Conservation (phyloP, 2,329 filamentous ascomycete genomes). For the Rutstroemia sydowiana region DNA sequence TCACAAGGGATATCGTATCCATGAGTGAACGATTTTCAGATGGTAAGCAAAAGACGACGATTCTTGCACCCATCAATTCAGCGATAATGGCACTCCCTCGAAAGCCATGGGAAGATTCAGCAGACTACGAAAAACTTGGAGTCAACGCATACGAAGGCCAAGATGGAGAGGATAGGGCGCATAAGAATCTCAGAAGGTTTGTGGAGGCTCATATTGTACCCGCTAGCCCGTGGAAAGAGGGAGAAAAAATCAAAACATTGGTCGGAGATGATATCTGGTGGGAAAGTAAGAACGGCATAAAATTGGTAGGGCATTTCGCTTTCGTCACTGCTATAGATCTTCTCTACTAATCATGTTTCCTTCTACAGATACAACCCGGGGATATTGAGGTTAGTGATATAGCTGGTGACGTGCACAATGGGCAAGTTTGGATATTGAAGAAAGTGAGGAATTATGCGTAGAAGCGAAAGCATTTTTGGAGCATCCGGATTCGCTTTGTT, state of each 20-base stretch:
- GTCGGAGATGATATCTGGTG: conserved; percentile 72
- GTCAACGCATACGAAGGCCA: conserved; percentile 67
- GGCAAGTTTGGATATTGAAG: conserved; percentile 61
- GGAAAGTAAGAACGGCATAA: conserved; percentile 63
- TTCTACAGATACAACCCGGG: conserved; percentile 67
- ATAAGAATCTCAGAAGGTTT: conserved; percentile 69
- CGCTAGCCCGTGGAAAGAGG: conserved; percentile 66
- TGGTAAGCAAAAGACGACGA: conserved; percentile 62
- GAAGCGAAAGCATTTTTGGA: not conserved
- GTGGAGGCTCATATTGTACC: conserved; percentile 80
- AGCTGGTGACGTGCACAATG: conserved; percentile 73
- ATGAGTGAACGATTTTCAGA: conserved; percentile 64
- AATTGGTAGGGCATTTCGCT: conserved; percentile 45
- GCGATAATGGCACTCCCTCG: conserved; percentile 69
- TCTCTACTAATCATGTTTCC: not conserved
- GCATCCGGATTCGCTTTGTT: not conserved
- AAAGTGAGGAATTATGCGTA: conserved; percentile 38
- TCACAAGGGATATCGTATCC: conserved; percentile 68
- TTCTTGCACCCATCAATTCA: conserved; percentile 80
- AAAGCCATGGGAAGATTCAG: conserved; percentile 78
- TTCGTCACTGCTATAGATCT: not conserved
- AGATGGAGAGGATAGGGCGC: conserved; percentile 68
- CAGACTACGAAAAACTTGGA: conserved; percentile 63
- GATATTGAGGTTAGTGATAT: conserved; percentile 69
- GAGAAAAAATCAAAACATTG: conserved; percentile 57